Percentiles rank a stretch among this genome's conserved stretches.
Evolutionary conservation across 2,329 filamentous ascomycete genomes (phyloP).

Genomic region (Annulohypoxylon truncatum): DNA sequence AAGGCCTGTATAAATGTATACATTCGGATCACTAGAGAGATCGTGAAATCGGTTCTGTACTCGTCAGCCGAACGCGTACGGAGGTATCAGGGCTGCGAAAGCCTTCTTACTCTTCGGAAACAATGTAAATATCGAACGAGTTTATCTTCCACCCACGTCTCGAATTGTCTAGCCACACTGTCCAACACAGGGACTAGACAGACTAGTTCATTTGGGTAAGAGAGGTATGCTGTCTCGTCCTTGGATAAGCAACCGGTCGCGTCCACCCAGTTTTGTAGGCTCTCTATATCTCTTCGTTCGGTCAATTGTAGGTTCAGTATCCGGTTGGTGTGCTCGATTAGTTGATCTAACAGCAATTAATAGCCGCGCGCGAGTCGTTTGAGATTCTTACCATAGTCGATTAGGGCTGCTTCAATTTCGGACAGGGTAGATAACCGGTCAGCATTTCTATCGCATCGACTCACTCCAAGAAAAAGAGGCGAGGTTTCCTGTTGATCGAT

Average conservation of each 20-base stretch:
- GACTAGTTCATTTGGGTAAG: slow-evolving; percentile 13
- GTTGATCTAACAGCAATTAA: slow-evolving; percentile 5
- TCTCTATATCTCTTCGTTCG: neutral
- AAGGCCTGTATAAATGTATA: slow-evolving; percentile 3
- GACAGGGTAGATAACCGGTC: slow-evolving; percentile 10
- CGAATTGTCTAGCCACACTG: slow-evolving; percentile 5
- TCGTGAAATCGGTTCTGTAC: neutral
- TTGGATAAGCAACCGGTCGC: slow-evolving; percentile 20
- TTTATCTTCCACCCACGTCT: slow-evolving; percentile 21
- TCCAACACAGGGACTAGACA: neutral
- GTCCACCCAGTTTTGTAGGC: slow-evolving; percentile 24
- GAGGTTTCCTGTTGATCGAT: slow-evolving; percentile 44
- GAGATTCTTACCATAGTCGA: slow-evolving; percentile 23
- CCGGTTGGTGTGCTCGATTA: slow-evolving; percentile 3
- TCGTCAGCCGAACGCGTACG: neutral
- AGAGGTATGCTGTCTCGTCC: slow-evolving; percentile 22
- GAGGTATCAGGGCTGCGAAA: neutral
- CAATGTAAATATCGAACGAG: neutral
- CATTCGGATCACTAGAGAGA: slow-evolving; percentile 9
- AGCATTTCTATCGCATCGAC: slow-evolving; percentile 14
- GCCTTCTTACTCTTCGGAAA: neutral
- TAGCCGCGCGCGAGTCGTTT: neutral
- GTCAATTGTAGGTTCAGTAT: neutral
- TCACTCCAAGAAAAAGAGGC: slow-evolving; percentile 15
- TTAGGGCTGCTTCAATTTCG: slow-evolving; percentile 16